Base-by-base conservation (phyloP, 495 filamentous ascomycete genomes). In the Trichocladium uniseriatum region DNA sequence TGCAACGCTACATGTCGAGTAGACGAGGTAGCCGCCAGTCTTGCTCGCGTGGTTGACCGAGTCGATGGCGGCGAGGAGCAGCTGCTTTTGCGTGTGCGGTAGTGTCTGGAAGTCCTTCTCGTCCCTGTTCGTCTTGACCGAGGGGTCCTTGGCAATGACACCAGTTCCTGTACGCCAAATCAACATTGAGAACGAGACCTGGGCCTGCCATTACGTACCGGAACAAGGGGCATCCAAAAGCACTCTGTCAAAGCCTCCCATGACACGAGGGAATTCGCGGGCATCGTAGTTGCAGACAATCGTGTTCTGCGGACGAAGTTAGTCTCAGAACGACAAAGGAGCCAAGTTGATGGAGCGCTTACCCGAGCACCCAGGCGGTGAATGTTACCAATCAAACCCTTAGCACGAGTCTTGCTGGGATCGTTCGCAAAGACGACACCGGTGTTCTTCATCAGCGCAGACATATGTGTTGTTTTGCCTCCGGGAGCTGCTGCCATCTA, bases 361-460 rank as follows among this genome's bases (percentile, higher is more conserved):
- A 54, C 55, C 62, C 88, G 87, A 55, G 80, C 87, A 31, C 92
- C 92, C 6, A 98, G 78, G 66, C 92, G 88, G 67, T 96, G 90
- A 54, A 97, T 87, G 70, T 98, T 98, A 69, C 92, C 92, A 58
- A 97, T 95, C 49, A 98, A 66, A 86, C 87, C 94, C 71, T 95
- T 96, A 22, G 91, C 78, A 78, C 92, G 87, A 32, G 80, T 65
- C 60, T 95, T 95, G 75, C 85, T 95, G 62, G 82, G 80, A 80
- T 98, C 92, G 71, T 97, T 97, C 56, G 92, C 92, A 64, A 97
- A 92, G 43, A 98, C 84, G 53, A 81, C 86, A 43, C 92, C 92
- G 0, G 94, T 97, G 68, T 98, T 98, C 66, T 91, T 94, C 92
- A 98, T 97, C 53, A 98, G 68, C 0, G 94, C 92, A 13, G 92